phyloP scores from a whole-genome alignment of 2,329 filamentous ascomycete species.

The Fusarium guadeloupense region DNA sequence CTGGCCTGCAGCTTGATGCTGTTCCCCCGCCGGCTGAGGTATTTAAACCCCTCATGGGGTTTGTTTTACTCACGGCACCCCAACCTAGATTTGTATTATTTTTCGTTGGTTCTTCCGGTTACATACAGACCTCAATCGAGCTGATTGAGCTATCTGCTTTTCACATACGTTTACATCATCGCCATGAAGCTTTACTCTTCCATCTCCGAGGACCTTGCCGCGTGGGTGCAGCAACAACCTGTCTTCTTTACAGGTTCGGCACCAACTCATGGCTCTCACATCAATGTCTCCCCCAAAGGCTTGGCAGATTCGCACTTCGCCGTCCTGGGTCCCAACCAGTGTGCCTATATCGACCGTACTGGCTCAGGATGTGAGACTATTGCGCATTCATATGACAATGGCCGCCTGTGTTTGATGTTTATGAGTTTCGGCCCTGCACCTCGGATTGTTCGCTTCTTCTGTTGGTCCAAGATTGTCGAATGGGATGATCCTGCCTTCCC shows the following conservation, averaged over 20 bases:
- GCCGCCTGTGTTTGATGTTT: conserved; percentile 78
- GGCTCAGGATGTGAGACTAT: conserved; percentile 82
- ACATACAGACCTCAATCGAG: conserved; percentile 19
- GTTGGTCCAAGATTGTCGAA: conserved; percentile 67
- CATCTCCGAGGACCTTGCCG: conserved; percentile 63
- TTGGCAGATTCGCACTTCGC: conserved; percentile 69
- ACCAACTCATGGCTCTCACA: conserved; percentile 71
- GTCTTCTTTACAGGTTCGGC: conserved; percentile 82
- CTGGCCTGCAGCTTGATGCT: conserved; percentile 21
- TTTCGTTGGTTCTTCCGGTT: conserved; percentile 22
- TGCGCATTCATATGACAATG: conserved; percentile 79
- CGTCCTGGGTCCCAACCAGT: conserved; percentile 65
- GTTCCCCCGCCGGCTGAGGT: conserved; percentile 29
- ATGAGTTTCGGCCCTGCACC: conserved; percentile 69
- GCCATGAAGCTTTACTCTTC: conserved; percentile 69
- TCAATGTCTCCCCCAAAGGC: conserved; percentile 83
- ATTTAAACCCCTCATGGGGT: conserved; percentile 20
- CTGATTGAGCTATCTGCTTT: conserved; percentile 29
- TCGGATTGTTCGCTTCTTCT: conserved; percentile 72
- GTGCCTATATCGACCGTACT: conserved; percentile 77
- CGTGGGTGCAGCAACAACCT: conserved; percentile 73
- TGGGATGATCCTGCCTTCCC: conserved; percentile 62
- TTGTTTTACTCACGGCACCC: conserved; percentile 26
- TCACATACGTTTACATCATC: conserved; percentile 33
- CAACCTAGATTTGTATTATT: conserved; percentile 23